phyloP scores from a whole-genome alignment of 345 rosid genomes.

The Noccaea caerulescens region DNA sequence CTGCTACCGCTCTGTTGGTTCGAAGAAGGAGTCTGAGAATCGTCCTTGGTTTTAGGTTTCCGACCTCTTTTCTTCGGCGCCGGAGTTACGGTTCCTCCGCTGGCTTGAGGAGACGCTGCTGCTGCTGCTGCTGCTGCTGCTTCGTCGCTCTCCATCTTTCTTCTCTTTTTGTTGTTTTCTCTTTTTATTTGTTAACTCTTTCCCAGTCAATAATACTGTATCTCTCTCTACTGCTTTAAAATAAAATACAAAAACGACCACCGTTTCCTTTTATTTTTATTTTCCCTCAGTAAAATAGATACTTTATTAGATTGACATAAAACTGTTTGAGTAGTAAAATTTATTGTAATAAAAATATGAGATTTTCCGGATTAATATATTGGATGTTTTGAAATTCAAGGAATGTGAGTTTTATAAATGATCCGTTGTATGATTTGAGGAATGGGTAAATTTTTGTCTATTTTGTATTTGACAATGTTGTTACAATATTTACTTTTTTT shows the following conservation, averaged over 20 bases:
- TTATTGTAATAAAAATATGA: no score
- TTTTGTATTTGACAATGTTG: not conserved
- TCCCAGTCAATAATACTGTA: not conserved
- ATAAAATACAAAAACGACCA: not conserved
- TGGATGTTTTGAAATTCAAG: conserved; percentile 91
- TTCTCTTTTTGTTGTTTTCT: not conserved
- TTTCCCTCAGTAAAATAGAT: not conserved
- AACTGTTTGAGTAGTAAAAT: no score
- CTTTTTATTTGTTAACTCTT: not conserved
- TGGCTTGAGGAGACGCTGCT: conserved; percentile 40
- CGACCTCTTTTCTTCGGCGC: conserved; percentile 86
- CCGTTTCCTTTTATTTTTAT: not conserved
- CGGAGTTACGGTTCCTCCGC: conserved; percentile 44
- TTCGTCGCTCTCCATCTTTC: conserved; percentile 47
- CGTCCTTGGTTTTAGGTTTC: conserved; percentile 86
- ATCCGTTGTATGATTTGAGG: conserved; percentile 64
- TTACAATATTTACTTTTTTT: not conserved
- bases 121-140: conserved; percentile 47
- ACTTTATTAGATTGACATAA: no score
- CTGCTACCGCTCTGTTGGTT: conserved; percentile 38
- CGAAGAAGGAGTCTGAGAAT: conserved; percentile 52
- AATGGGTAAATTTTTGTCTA: conserved; percentile 41
- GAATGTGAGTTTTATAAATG: conserved; percentile 63
- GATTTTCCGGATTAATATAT: not conserved
- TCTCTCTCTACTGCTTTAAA: not conserved